Base-by-base conservation (phyloP, 257 asterid genomes). In the Craterostigma plantagineum region DNA sequence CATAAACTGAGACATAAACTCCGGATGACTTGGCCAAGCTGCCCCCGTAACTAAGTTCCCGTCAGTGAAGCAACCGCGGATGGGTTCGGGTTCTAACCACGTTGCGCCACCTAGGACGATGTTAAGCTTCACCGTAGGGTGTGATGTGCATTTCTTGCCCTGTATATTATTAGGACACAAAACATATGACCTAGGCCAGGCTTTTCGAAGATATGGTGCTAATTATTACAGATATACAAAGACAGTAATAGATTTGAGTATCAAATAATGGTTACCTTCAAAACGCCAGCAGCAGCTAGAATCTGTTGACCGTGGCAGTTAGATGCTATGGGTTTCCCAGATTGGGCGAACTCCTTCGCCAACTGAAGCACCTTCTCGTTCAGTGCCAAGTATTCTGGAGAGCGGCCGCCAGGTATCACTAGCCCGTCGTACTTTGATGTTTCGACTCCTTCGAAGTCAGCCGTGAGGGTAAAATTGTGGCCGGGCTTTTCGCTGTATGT, bases 1-100 rank as follows among this genome's bases (percentile, higher is more conserved):
- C 93, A 87, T 87, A 46, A 87, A 75, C 61, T 79, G 98, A 15
- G 93, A 75, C 39, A 87, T 44, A 18, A 87, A 87, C 63, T 82
- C 87, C 0, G 93, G 95, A 61, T 87, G 95, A 11, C 86, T 95
- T 0, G 98, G 98, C 98, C 98, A 87, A 16, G 98, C 98, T 13
- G 98, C 95, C 43, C 95, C 94, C 1, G 95, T 87, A 11, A 87
- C 98, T 56, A 87, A 75, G 67, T 83, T 69, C 38, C 92, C 93
- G 53, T 87, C 98, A 0, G 95, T 83, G 42, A 82, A 79, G 78
- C 98, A 87, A 9, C 85, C 70, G 48, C 75, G 68, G 27, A 87
- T 83, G 3, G 98, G 98, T 8, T 83, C 95, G 0, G 98, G 95
- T 56, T 83, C 98, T 44, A 83, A 37, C 98, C 98, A 87, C 10